phyloP scores from a whole-genome alignment of 2,329 filamentous ascomycete species.

The Drechslerella dactyloides region DNA sequence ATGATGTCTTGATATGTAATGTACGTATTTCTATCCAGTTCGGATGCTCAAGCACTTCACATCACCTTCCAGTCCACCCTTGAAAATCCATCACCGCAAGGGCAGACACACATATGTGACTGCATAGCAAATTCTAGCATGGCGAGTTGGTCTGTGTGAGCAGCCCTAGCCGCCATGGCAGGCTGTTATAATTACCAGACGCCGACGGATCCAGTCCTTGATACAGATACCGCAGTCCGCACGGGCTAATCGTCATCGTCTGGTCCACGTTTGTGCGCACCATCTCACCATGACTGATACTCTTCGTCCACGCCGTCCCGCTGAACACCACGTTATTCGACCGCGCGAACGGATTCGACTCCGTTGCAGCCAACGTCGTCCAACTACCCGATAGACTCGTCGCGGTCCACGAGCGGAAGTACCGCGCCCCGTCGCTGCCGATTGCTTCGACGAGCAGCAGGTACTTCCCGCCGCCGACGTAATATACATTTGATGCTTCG shows the following conservation, averaged over 20 bases:
- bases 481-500: constrained; percentile 59
- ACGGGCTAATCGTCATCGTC: constrained; percentile 57
- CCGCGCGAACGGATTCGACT: constrained; percentile 58
- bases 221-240: constrained; percentile 58
- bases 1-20: no score
- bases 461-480: constrained; percentile 56
- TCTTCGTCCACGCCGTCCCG: constrained; percentile 57
- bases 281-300: constrained; percentile 57
- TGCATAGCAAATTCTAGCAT: no score
- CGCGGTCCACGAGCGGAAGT: constrained; percentile 59
- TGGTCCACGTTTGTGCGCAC: constrained; percentile 58
- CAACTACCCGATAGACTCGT: constrained; percentile 56
- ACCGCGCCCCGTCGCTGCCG: constrained; percentile 56
- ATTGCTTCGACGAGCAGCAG: constrained; percentile 59
- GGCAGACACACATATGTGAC: no score
- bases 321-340: constrained; percentile 58
- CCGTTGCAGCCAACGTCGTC: constrained; percentile 57
- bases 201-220: constrained; percentile 58
- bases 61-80: no score
- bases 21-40: no score
- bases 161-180: constrained; percentile 58
- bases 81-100: no score
- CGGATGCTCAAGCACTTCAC: no score
- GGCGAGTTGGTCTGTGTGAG: constrained; percentile 54
- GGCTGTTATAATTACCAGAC: constrained; percentile 56